Base-by-base conservation (phyloP, 495 filamentous ascomycete species). In the Annulohypoxylon maeteangense region DNA sequence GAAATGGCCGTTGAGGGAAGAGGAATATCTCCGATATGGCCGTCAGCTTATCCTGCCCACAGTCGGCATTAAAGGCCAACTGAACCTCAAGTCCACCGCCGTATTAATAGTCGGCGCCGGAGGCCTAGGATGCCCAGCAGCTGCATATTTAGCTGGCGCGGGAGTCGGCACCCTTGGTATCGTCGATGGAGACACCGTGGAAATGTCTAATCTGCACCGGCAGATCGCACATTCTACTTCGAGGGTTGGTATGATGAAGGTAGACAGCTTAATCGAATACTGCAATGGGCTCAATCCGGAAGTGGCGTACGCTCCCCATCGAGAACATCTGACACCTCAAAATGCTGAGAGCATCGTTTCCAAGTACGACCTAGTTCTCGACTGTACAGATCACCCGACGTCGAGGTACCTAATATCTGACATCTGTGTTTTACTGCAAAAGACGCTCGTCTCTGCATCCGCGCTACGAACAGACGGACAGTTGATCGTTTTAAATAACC, bases 361-460 rank as follows among this genome's bases (percentile, higher is more conserved):
- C 0, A 65, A 79, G 2, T 98, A 96, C 76, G 93, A 98, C 74
- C 69, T 97, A 4, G 87, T 98, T 25, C 87, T 99, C 29, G 95
- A 99, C 79, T 99, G 95, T 74, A 97, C 94, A 4, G 95, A 99
- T 78, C 93, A 93, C 62, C 95, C 95, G 0, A 90, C 91, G 4
- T 91, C 94, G 0, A 92, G 95, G 40, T 98, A 99, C 77, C 84
- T 98, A 4, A 92, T 98, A 71, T 97, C 94, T 0, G 95, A 99
- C 72, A 86, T 92, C 14, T 93, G 92, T 57, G 91, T 98, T 1
- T 80, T 97, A 8, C 80, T 92, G 1, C 76, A 83, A 1, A 97
- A 94, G 72, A 89, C 93, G 0, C 84, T 99, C 27, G 88, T 99
- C 27, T 95, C 93, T 1, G 95, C 94, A 0, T 95, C 93, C 2